Evolutionary conservation across 768 basidiomycete genomes (phyloP).

Genomic region (Boletus reticuloceps): DNA sequence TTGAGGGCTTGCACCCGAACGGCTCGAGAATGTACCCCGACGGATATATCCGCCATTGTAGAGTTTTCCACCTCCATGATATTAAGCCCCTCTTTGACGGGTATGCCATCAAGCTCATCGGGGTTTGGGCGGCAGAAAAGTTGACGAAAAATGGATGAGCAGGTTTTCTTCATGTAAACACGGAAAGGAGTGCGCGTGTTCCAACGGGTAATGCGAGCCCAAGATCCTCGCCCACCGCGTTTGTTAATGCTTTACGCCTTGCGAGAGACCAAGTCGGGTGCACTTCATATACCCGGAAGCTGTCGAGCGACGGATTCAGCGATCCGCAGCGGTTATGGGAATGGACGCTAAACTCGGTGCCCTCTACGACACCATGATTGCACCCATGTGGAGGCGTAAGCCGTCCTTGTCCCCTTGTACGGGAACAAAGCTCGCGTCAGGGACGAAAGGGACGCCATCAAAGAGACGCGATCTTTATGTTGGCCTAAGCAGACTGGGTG

Average conservation of each 20-base stretch:
- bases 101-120: conserved; percentile 29
- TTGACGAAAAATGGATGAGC: conserved; percentile 46
- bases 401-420: conserved; percentile 39
- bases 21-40: conserved; percentile 40
- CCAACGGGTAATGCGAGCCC: conserved; percentile 55
- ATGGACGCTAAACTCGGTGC: conserved; percentile 61
- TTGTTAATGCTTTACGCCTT: conserved; percentile 35
- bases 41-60: conserved; percentile 49
- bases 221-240: conserved; percentile 41
- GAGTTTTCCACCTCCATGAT: conserved; percentile 45
- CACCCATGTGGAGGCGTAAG: conserved; percentile 54
- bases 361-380: conserved; percentile 64
- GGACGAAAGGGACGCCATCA: conserved; percentile 51
- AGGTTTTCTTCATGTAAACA: conserved; percentile 49
- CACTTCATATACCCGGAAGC: conserved; percentile 49
- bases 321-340: conserved; percentile 61
- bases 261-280: conserved; percentile 59
- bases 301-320: conserved; percentile 51
- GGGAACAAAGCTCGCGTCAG: conserved; percentile 47
- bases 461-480: conserved; percentile 52
- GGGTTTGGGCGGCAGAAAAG: conserved; percentile 37
- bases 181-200: conserved; percentile 56
- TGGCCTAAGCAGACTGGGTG: conserved; percentile 50
- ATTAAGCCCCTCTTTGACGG: conserved; percentile 40
- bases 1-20: conserved; percentile 47